Percentiles rank a stretch among this genome's conserved stretches.
Conservation (phyloP, 768 basidiomycete species). For the Rhizopogon vesiculosus region DNA sequence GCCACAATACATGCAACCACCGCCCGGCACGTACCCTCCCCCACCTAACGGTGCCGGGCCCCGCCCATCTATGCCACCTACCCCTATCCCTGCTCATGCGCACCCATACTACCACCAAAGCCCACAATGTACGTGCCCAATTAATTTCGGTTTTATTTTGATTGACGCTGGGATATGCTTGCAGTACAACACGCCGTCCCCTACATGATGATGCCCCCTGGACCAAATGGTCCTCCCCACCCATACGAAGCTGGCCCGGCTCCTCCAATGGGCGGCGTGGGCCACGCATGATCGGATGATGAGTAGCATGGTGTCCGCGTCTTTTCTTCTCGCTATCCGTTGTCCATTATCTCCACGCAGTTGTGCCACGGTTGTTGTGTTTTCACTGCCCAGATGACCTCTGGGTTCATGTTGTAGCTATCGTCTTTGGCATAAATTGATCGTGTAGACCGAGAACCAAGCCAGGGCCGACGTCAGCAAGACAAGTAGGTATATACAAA, state of each 20-base stretch:
- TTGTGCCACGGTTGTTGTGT: conserved; percentile 2
- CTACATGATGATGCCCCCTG: conserved; percentile 87
- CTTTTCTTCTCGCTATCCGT: conserved; percentile 1
- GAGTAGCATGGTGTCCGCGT: neutral
- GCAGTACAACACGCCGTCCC: conserved; percentile 84
- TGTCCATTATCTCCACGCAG: neutral
- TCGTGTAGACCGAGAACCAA: neutral
- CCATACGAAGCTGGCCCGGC: conserved; percentile 69
- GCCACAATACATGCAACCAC: conserved; percentile 77
- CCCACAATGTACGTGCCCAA: conserved; percentile 63
- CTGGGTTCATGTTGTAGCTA: conserved; percentile 1
- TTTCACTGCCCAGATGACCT: neutral
- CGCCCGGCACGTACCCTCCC: conserved; percentile 71
- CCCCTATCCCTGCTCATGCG: conserved; percentile 81
- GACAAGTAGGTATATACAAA: neutral
- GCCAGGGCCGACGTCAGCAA: neutral
- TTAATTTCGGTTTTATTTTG: conserved; percentile 20
- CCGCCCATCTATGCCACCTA: conserved; percentile 88
- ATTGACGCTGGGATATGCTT: conserved; percentile 13
- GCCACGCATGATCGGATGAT: conserved; percentile 45
- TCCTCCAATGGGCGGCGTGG: conserved; percentile 71
- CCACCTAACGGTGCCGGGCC: conserved; percentile 76
- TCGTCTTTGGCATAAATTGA: neutral
- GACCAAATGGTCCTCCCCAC: conserved; percentile 61
- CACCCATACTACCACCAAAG: conserved; percentile 89